Evolutionary conservation across 1,284 basidiomycete genomes (phyloP).

Genomic region (Pseudozyma flocculosa): DNA sequence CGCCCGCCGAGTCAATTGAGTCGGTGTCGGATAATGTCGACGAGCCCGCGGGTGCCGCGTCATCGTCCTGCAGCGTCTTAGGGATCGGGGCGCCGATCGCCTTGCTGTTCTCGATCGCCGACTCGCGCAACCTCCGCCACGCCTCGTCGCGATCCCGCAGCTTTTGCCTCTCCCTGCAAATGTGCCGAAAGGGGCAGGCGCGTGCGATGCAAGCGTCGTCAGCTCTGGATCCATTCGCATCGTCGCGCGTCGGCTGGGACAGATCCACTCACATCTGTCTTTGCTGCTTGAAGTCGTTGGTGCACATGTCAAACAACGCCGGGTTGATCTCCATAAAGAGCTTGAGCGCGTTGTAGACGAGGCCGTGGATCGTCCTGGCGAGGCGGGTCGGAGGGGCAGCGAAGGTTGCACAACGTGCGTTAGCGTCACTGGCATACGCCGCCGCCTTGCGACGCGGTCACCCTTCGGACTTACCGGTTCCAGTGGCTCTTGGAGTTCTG

Average conservation of each 20-base stretch:
- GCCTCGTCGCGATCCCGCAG: conserved; percentile 47
- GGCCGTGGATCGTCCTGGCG: conserved; percentile 89
- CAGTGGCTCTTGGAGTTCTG: conserved; percentile 96
- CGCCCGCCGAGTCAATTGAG: conserved; percentile 32
- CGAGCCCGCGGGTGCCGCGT: conserved; percentile 36
- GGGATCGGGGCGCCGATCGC: conserved; percentile 42
- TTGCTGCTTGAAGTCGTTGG: conserved; percentile 89
- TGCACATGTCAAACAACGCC: conserved; percentile 87
- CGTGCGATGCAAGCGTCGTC: too few species aligned
- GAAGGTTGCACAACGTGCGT: too few species aligned
- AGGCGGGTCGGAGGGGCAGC: not conserved
- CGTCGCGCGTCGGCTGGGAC: too few species aligned
- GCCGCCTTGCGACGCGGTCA: too few species aligned
- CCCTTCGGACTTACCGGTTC: too few species aligned
- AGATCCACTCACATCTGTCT: conserved; percentile 60
- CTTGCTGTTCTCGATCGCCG: conserved; percentile 49
- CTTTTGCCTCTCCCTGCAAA: conserved; percentile 45
- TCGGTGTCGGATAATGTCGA: conserved; percentile 39
- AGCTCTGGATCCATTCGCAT: too few species aligned
- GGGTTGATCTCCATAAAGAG: conserved; percentile 99
- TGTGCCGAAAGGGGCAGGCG: conserved; percentile 8
- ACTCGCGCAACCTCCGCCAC: conserved; percentile 48
- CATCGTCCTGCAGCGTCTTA: conserved; percentile 40
- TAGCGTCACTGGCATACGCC: too few species aligned
- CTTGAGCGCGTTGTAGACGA: conserved; percentile 98